Percentiles rank a stretch among this genome's conserved stretches.
phyloP scores from a whole-genome alignment of 129 eudicot species.

The Ambrosia trifida region DNA sequence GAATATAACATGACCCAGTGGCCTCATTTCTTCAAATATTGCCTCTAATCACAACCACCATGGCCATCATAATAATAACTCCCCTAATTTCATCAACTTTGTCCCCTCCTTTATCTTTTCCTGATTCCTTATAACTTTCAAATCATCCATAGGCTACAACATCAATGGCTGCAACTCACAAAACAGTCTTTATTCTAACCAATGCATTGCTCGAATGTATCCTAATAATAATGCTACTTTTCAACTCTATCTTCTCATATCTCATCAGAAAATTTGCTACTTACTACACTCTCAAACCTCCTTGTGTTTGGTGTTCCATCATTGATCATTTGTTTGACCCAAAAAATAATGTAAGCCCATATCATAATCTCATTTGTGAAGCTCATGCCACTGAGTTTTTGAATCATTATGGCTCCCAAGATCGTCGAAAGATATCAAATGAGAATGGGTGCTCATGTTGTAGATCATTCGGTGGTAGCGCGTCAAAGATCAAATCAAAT shows the following conservation, averaged over 20 bases:
- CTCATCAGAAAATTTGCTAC: constrained; percentile 43
- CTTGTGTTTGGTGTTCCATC: constrained; percentile 52
- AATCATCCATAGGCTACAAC: constrained; percentile 35
- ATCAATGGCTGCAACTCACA: constrained; percentile 42
- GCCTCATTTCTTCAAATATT: too few relatives aligned
- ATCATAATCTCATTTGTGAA: constrained; percentile 41
- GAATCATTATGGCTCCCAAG: constrained; percentile 20
- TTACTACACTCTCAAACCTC: constrained; percentile 45
- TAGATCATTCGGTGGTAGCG: not conserved
- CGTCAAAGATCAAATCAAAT: constrained; percentile 4
- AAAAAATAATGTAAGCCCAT: constrained; percentile 25
- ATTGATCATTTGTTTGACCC: constrained; percentile 48
- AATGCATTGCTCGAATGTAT: constrained; percentile 50
- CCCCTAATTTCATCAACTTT: constrained; percentile 44
- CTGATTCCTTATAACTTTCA: constrained; percentile 18
- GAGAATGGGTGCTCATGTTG: constrained; percentile 26
- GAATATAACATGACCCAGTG: too few relatives aligned
- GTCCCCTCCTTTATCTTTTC: constrained; percentile 30
- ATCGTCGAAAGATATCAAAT: constrained; percentile 19
- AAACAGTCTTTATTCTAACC: constrained; percentile 33
- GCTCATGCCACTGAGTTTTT: constrained; percentile 42
- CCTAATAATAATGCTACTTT: constrained; percentile 50
- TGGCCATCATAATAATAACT: constrained; percentile 27
- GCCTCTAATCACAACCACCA: not conserved
- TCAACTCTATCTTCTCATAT: constrained; percentile 47